Conservation (phyloP, 2,329 filamentous ascomycete species). For the Xylariaceae sp. region DNA sequence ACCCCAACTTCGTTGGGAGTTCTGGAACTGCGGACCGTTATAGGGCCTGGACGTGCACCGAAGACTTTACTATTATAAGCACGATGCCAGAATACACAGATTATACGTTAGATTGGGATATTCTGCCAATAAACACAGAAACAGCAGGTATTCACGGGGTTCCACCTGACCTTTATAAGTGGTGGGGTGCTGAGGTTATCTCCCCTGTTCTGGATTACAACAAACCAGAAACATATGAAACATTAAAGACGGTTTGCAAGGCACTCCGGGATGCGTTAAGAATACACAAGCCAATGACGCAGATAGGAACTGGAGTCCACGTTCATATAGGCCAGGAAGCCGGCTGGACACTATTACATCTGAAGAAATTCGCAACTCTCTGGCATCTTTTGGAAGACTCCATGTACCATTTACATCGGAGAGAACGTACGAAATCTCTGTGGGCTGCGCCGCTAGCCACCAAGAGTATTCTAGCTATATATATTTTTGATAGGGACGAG, state of each 20-base stretch:
- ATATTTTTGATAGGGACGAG: background rate
- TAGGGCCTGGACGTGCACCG: slow-evolving; percentile 1
- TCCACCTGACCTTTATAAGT: slow-evolving; percentile 22
- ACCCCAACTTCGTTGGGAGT: background rate
- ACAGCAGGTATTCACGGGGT: background rate
- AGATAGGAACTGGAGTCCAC: slow-evolving; percentile 22
- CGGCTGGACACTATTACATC: slow-evolving; percentile 30
- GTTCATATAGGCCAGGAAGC: slow-evolving; percentile 33
- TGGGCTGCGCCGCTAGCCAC: background rate
- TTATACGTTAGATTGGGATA: background rate
- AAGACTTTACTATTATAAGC: background rate
- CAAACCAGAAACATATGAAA: slow-evolving; percentile 1
- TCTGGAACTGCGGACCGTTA: background rate
- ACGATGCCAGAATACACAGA: background rate
- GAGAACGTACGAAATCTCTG: slow-evolving; percentile 1
- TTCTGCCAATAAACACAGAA: background rate
- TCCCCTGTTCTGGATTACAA: slow-evolving; percentile 31
- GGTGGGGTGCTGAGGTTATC: slow-evolving; percentile 29
- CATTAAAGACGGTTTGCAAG: slow-evolving; percentile 20
- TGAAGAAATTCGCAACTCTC: slow-evolving; percentile 36
- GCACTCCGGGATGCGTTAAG: slow-evolving; percentile 28
- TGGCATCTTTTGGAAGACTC: slow-evolving; percentile 28
- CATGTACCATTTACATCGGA: slow-evolving; percentile 28
- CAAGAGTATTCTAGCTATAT: background rate
- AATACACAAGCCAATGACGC: slow-evolving; percentile 32